These are phyloP conservation scores for Alternaria longipes DNA, from an alignment of 2,329 filamentous ascomycete species.

Conservation along the genomic window DNA sequence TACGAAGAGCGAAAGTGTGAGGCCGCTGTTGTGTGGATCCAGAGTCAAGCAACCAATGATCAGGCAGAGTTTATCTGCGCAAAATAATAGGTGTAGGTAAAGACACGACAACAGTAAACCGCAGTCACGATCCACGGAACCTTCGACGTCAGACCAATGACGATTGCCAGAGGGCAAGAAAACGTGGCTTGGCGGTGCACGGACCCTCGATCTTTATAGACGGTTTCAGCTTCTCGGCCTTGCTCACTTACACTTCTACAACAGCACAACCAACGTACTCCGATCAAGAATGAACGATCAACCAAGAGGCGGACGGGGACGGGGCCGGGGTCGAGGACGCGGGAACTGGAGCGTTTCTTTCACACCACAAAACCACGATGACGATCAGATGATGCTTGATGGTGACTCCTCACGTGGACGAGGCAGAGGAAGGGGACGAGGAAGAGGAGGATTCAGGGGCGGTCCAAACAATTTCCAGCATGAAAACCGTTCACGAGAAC, in stretches of 20 bases:
- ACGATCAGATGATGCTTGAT: constrained; percentile 26
- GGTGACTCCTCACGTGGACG: constrained; percentile 20
- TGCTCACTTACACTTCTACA: constrained; percentile 6
- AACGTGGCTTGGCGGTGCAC: constrained; percentile 25
- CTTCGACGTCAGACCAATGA: constrained; percentile 9
- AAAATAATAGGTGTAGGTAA: background rate
- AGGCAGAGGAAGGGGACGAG: constrained; percentile 32
- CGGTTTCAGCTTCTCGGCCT: constrained; percentile 3
- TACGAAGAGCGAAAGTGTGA: background rate
- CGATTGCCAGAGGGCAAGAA: background rate
- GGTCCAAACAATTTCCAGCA: constrained; percentile 24
- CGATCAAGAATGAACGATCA: constrained; percentile 14
- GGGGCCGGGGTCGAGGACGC: constrained; percentile 28
- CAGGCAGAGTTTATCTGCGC: background rate
- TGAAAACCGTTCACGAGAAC: constrained; percentile 70
- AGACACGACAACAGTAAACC: background rate
- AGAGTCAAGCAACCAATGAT: background rate
- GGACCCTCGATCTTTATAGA: constrained; percentile 15
- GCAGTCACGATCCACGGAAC: background rate
- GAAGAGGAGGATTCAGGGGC: constrained; percentile 22
- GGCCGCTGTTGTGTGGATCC: background rate
- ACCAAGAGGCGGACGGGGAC: constrained; percentile 26
- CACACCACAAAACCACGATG: constrained; percentile 14
- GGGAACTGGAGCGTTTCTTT: constrained; percentile 17
- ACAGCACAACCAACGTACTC: constrained; percentile 8